A percentile compares a stretch with the other conserved stretches of the same genome.
Evolutionary conservation across 495 filamentous ascomycete genomes (phyloP).

Genomic region (Amorphotheca resinae): DNA sequence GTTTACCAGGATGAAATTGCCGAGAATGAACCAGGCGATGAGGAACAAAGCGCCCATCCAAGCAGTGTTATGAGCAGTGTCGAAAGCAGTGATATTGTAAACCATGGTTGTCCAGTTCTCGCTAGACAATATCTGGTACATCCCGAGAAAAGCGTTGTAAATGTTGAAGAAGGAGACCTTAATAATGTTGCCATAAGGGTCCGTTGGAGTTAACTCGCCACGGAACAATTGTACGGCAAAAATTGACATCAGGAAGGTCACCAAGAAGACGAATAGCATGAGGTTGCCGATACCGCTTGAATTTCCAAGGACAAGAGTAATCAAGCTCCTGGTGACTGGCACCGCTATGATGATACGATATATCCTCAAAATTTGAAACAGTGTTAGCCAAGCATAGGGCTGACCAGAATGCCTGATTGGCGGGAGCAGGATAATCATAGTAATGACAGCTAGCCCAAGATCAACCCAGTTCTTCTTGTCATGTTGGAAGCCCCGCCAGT

Average conservation of each 20-base stretch:
- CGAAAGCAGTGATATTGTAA: constrained; percentile 66
- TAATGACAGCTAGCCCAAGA: constrained; percentile 64
- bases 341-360: constrained; percentile 89
- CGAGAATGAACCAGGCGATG: constrained; percentile 88
- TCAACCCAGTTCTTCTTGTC: constrained; percentile 68
- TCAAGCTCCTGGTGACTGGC: constrained; percentile 71
- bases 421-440: constrained; percentile 77
- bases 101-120: constrained; percentile 90
- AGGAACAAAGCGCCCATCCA: constrained; percentile 94
- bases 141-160: constrained; percentile 90
- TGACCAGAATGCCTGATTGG: constrained; percentile 62
- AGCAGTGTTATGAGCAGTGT: constrained; percentile 47
- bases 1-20: constrained; percentile 93
- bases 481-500: constrained; percentile 69
- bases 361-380: constrained; percentile 86
- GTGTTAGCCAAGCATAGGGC: constrained; percentile 75
- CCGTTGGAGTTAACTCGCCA: constrained; percentile 55
- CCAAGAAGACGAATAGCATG: constrained; percentile 90
- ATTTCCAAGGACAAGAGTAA: constrained; percentile 80
- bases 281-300: constrained; percentile 86
- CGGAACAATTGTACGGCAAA: constrained; percentile 91
- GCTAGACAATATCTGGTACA: constrained; percentile 97
- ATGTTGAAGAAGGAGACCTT: constrained; percentile 74
- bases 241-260: constrained; percentile 86
- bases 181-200: constrained; percentile 43